Evolutionary conservation across 148 eudicot genomes (phyloP).

Genomic region (Arctostaphylos glauca): DNA sequence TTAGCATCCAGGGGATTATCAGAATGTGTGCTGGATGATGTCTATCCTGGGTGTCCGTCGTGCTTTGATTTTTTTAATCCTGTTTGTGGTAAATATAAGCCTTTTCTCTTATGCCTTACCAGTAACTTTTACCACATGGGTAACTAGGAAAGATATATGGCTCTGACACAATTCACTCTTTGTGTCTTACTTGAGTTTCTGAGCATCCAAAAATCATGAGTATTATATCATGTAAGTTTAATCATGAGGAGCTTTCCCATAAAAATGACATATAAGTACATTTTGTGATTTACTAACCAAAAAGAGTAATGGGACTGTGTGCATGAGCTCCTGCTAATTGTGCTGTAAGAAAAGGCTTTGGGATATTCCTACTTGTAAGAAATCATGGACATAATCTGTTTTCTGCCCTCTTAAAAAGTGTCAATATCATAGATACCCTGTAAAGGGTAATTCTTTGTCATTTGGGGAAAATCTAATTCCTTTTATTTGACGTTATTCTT

Average conservation of each 20-base stretch:
- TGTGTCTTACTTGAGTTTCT: not conserved
- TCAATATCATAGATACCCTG: not conserved
- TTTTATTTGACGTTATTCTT: not conserved
- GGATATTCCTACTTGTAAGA: not conserved
- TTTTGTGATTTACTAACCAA: not conserved
- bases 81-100: not conserved
- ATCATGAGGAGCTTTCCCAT: not conserved
- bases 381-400: not conserved
- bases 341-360: not conserved
- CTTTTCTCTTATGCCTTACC: not conserved
- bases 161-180: not conserved
- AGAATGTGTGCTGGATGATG: not conserved
- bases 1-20: not conserved
- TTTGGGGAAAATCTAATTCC: not conserved
- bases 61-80: not conserved
- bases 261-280: not conserved
- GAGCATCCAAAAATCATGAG: not conserved
- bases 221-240: not conserved
- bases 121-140: not conserved
- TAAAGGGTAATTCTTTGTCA: not conserved
- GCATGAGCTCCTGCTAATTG: not conserved
- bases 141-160: not conserved
- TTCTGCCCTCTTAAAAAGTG: not conserved
- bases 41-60: not conserved
- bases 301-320: not conserved